phyloP scores from a whole-genome alignment of 768 basidiomycete genomes.

The Tricholomella constricta region DNA sequence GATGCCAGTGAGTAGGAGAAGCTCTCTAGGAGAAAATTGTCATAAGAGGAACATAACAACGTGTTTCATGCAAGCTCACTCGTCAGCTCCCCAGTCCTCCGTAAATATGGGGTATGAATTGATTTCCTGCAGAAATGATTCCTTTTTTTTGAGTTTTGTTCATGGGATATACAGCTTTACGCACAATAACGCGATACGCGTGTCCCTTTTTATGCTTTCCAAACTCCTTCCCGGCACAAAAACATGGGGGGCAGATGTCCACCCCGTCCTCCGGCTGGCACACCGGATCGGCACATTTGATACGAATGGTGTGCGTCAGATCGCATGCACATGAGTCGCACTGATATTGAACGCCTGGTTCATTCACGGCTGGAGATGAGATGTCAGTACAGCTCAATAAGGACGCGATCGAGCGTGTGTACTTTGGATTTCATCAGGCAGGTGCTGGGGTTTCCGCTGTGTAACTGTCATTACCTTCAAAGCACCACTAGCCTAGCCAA shows the following conservation, averaged over 20 bases:
- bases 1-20: constrained; percentile 86
- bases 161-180: constrained; percentile 18
- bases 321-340: constrained; percentile 87
- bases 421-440: constrained; percentile 69
- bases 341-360: constrained; percentile 80
- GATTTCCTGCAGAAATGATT: constrained; percentile 62
- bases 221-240: constrained; percentile 90
- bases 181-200: constrained; percentile 88
- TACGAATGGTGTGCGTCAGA: constrained; percentile 94
- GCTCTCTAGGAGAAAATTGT: constrained; percentile 58
- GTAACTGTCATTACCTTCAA: constrained; percentile 57
- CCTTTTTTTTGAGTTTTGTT: neutral
- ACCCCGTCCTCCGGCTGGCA: constrained; percentile 74
- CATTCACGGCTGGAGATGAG: constrained; percentile 59
- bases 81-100: constrained; percentile 97
- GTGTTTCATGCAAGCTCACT: constrained; percentile 53
- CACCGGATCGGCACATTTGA: constrained; percentile 87
- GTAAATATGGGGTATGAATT: constrained; percentile 96
- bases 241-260: constrained; percentile 92
- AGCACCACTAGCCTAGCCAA: neutral
- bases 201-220: constrained; percentile 83
- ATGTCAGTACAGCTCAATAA: neutral
- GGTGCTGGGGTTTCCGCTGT: constrained; percentile 63
- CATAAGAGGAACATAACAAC: neutral
- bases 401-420: constrained; percentile 23